Conservation (phyloP, 768 basidiomycete species). For the Termitomyces sp. region DNA sequence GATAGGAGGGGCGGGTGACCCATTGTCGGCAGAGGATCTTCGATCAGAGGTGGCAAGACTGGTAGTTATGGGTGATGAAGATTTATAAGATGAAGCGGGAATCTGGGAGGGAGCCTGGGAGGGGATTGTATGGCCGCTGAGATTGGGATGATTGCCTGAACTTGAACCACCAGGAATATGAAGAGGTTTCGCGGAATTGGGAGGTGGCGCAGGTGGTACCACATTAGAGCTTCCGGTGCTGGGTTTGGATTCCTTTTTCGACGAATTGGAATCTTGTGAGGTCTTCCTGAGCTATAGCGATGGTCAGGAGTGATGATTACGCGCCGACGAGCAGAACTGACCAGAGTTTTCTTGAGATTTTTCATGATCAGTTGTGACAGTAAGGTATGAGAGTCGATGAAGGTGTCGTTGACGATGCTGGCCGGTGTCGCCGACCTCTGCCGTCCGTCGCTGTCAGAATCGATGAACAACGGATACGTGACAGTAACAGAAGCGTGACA, state of each 20-base stretch:
- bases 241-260: constrained; percentile 66
- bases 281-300: constrained; percentile 59
- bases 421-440: constrained; percentile 12
- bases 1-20: constrained; percentile 66
- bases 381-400: constrained; percentile 6
- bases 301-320: constrained; percentile 15
- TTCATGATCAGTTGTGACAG: constrained; percentile 50
- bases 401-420: constrained; percentile 12
- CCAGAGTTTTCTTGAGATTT: constrained; percentile 79
- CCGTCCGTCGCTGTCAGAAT: constrained; percentile 25
- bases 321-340: constrained; percentile 28
- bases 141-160: constrained; percentile 32
- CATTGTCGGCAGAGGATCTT: constrained; percentile 43
- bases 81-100: constrained; percentile 36
- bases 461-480: constrained; percentile 33
- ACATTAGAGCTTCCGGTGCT: constrained; percentile 24
- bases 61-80: constrained; percentile 33
- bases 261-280: constrained; percentile 55
- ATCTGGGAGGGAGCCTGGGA: constrained; percentile 36
- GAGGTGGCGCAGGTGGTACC: constrained; percentile 54
- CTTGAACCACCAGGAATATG: constrained; percentile 41
- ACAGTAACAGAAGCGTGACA: constrained; percentile 19
- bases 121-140: constrained; percentile 26
- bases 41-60: constrained; percentile 48
- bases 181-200: constrained; percentile 61